These are phyloP conservation scores for Lathyrus tuberosus DNA, from an alignment of 306 rosid genomes.

Conservation along the genomic window DNA sequence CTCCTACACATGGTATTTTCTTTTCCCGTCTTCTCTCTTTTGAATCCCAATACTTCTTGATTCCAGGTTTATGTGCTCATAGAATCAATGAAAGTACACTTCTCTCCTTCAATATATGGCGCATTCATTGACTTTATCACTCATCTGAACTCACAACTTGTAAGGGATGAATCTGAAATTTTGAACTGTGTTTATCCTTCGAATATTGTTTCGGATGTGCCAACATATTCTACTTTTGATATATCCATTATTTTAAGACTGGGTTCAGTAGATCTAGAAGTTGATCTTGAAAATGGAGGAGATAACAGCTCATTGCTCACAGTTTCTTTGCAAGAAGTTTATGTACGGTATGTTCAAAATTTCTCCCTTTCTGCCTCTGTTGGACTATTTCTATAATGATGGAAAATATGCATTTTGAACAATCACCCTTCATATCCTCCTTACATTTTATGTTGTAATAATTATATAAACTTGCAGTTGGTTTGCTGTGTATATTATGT, in stretches of 20 bases:
- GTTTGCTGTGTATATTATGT: constrained; percentile 7
- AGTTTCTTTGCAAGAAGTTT: constrained; percentile 56
- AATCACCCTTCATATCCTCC: constrained; percentile 20
- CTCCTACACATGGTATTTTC: constrained; percentile 21
- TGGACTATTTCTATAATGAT: constrained; percentile 11
- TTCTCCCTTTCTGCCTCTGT: constrained; percentile 19
- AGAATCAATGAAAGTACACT: constrained; percentile 57
- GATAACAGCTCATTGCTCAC: constrained; percentile 54
- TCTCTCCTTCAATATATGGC: constrained; percentile 71
- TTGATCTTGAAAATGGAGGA: constrained; percentile 67
- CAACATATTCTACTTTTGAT: constrained; percentile 48
- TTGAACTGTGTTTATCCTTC: constrained; percentile 37
- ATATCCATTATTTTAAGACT: constrained; percentile 52
- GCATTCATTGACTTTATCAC: constrained; percentile 57
- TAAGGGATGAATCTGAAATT: constrained; percentile 44
- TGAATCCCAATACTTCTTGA: constrained; percentile 33
- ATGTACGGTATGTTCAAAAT: constrained; percentile 54
- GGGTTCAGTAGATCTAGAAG: constrained; percentile 53
- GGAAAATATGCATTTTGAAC: neutral
- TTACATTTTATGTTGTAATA: constrained; percentile 5
- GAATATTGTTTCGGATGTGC: constrained; percentile 36
- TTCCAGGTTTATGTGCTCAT: constrained; percentile 63
- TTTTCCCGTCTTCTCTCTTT: neutral
- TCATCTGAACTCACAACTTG: constrained; percentile 39
- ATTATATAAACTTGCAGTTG: neutral